These are phyloP conservation scores for Myriosclerotinia scirpicola DNA, from an alignment of 2,329 filamentous ascomycete genomes.

Conservation along the genomic window DNA sequence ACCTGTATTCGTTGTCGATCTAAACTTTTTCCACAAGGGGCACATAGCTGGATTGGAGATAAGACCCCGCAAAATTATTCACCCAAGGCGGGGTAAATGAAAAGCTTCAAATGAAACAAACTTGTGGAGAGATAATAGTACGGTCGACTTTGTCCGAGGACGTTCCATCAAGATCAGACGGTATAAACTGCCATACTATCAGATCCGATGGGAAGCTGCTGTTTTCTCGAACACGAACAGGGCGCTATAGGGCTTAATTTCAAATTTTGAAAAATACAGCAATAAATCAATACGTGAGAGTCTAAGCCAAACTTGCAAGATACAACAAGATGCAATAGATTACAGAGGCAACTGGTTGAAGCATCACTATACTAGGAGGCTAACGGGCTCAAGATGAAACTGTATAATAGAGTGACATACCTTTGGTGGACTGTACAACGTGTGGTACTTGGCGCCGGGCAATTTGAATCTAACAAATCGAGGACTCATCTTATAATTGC, in stretches of 20 bases:
- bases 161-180: neutral
- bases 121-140: neutral
- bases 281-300: neutral
- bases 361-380: neutral
- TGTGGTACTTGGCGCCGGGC: neutral
- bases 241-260: neutral
- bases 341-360: neutral
- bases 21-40: neutral
- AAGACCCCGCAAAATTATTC: neutral
- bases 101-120: neutral
- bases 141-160: neutral
- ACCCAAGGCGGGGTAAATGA: conserved; percentile 2
- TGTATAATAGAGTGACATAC: neutral
- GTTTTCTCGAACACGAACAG: neutral
- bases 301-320: neutral
- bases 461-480: neutral
- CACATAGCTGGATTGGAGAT: neutral
- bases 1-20: neutral
- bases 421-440: neutral
- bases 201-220: no score
- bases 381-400: no score
- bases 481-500: neutral
- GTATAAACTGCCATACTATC: neutral
- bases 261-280: neutral
- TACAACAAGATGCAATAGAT: neutral